phyloP scores from a whole-genome alignment of 2,329 filamentous ascomycete species.

The Cercospora berteroae region DNA sequence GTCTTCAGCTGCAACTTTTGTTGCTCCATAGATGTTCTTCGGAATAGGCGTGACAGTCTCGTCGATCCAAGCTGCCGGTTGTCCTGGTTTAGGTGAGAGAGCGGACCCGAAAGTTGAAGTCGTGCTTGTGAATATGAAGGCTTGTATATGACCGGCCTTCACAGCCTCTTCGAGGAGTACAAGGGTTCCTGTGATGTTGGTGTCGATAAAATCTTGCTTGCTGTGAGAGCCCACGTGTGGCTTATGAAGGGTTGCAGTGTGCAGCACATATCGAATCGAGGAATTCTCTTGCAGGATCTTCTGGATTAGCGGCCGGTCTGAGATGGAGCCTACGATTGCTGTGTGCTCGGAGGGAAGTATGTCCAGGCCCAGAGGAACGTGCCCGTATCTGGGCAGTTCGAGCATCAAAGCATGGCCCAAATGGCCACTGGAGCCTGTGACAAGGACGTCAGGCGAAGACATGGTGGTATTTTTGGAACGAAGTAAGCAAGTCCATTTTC shows the following conservation, averaged over 20 bases:
- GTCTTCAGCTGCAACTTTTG: constrained; percentile 52
- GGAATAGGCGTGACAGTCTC: constrained; percentile 23
- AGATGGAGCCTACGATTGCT: constrained; percentile 14
- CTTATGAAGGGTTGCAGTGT: constrained; percentile 26
- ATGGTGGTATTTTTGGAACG: not conserved
- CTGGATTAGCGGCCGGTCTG: constrained; percentile 15
- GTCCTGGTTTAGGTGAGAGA: constrained; percentile 19
- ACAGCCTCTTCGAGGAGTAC: constrained; percentile 23
- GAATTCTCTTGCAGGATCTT: constrained; percentile 10
- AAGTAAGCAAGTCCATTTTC: not conserved
- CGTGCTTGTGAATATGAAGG: constrained; percentile 24
- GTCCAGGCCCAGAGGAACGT: constrained; percentile 21
- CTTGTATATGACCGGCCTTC: constrained; percentile 15
- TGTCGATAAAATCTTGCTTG: constrained; percentile 25
- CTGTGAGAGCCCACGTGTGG: constrained; percentile 23
- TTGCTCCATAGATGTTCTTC: constrained; percentile 41
- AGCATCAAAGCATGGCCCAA: constrained; percentile 25
- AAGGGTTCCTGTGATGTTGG: constrained; percentile 24
- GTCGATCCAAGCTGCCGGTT: constrained; percentile 28
- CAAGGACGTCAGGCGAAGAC: constrained; percentile 18
- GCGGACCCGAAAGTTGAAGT: constrained; percentile 27
- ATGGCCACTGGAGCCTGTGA: constrained; percentile 24
- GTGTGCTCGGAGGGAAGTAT: constrained; percentile 18
- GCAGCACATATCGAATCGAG: constrained; percentile 19
- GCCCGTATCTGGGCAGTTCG: constrained; percentile 15